Percentiles rank a stretch among this genome's conserved stretches.
These are phyloP conservation scores for Leptodermis oblonga DNA, from an alignment of 257 asterid genomes.

Conservation along the genomic window DNA sequence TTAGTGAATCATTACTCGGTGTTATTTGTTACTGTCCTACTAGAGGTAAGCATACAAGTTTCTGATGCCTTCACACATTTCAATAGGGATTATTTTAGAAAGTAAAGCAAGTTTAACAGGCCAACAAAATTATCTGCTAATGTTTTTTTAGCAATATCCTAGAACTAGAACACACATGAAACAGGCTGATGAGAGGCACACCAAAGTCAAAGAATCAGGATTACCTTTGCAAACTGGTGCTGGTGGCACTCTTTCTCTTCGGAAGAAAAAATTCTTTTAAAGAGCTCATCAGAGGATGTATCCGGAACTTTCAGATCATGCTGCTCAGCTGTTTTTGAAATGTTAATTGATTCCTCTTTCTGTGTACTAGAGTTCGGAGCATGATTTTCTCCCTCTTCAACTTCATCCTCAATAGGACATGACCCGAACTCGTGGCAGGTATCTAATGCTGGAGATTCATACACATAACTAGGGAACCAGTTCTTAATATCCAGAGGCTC, in stretches of 20 bases:
- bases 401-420: constrained; percentile 26
- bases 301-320: constrained; percentile 23
- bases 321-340: constrained; percentile 17
- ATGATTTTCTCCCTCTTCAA: constrained; percentile 14
- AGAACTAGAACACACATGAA: background rate
- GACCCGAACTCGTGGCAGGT: constrained; percentile 26
- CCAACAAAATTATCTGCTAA: background rate
- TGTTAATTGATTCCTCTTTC: constrained; percentile 20
- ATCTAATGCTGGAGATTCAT: constrained; percentile 56
- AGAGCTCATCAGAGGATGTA: constrained; percentile 19
- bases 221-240: constrained; percentile 33
- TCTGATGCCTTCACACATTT: background rate
- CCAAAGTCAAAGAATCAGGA: background rate
- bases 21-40: background rate
- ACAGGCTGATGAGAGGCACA: background rate
- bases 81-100: background rate
- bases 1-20: background rate
- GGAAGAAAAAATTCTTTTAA: constrained; percentile 22
- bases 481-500: constrained; percentile 65
- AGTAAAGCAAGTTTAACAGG: background rate
- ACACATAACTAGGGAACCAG: constrained; percentile 71
- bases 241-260: constrained; percentile 19
- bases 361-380: constrained; percentile 23
- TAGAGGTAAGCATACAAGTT: background rate
- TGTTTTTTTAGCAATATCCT: background rate